A percentile compares a stretch with the other conserved stretches of the same genome.
phyloP scores from a whole-genome alignment of 116 monocot genomes.

The Phalaenopsis hybrid region DNA sequence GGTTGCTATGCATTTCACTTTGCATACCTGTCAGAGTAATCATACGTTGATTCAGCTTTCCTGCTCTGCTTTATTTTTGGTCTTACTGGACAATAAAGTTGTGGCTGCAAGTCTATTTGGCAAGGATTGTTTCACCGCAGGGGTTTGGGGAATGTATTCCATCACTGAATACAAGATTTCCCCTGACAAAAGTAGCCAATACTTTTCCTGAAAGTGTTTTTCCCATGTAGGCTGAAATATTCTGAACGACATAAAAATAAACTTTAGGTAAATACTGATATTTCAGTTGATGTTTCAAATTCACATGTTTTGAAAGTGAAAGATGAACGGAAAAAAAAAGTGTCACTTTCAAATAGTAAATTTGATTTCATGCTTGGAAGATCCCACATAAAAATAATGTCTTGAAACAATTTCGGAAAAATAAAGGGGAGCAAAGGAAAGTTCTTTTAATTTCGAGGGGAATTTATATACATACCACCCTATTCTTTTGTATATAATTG shows the following conservation, averaged over 20 bases:
- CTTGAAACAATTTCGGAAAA: no score
- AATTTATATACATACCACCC: no score
- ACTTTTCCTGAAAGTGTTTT: constrained; percentile 67
- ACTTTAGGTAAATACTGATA: neutral
- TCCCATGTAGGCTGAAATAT: constrained; percentile 80
- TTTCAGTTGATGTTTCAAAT: neutral
- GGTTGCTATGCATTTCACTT: no score
- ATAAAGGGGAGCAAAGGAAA: no score
- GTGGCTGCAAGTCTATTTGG: constrained; percentile 21
- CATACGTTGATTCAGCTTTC: neutral
- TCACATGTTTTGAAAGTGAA: neutral
- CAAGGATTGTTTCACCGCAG: constrained; percentile 73
- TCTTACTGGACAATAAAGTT: no score
- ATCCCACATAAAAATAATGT: neutral
- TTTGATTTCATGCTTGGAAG: neutral
- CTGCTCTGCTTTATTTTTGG: neutral
- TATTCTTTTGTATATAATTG: no score
- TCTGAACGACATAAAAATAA: constrained; percentile 24
- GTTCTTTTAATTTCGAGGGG: no score
- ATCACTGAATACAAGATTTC: constrained; percentile 74
- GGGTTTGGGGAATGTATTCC: constrained; percentile 64
- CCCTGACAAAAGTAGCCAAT: constrained; percentile 77
- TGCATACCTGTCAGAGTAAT: no score
- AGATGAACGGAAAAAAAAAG: neutral
- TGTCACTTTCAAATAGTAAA: neutral